Evolutionary conservation across 129 eudicot genomes (phyloP).

Genomic region (Pittosporum tobira): DNA sequence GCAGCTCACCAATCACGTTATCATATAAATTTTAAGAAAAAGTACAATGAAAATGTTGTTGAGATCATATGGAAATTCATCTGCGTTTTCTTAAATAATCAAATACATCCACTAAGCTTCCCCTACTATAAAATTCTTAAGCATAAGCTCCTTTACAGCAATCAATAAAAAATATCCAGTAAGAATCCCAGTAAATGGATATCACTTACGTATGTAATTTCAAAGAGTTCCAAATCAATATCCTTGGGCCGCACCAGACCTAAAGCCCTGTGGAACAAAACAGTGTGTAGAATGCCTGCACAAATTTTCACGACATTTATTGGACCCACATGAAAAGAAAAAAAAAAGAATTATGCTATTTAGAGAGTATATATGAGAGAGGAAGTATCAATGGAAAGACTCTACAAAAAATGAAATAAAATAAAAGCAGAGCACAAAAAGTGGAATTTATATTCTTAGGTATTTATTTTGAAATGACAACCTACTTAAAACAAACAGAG

Average conservation of each 20-base stretch:
- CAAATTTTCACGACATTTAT: slow-evolving; percentile 14
- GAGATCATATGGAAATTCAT: too few relatives aligned
- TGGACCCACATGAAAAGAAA: slow-evolving; percentile 5
- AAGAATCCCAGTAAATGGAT: slow-evolving; percentile 7
- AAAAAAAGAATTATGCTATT: neutral
- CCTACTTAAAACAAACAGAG: neutral
- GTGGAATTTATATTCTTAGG: too few relatives aligned
- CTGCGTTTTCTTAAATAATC: too few relatives aligned
- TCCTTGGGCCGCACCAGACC: slow-evolving; percentile 98
- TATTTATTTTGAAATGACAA: too few relatives aligned
- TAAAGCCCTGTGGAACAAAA: slow-evolving; percentile 91
- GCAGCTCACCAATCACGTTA: too few relatives aligned
- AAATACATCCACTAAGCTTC: too few relatives aligned
- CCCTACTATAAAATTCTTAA: neutral
- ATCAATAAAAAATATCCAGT: neutral
- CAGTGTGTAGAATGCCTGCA: slow-evolving; percentile 90
- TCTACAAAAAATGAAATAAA: too few relatives aligned
- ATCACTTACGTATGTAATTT: slow-evolving; percentile 83
- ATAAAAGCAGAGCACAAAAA: too few relatives aligned
- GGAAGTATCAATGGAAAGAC: slow-evolving; percentile 3
- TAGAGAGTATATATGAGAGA: neutral
- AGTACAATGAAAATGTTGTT: too few relatives aligned
- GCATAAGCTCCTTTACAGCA: neutral
- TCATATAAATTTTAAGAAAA: too few relatives aligned
- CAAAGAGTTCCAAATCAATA: slow-evolving; percentile 84